A percentile compares a stretch with the other conserved stretches of the same genome.
Conservation (phyloP, 768 basidiomycete genomes). For the Krasilnikovozyma curviuscula region DNA sequence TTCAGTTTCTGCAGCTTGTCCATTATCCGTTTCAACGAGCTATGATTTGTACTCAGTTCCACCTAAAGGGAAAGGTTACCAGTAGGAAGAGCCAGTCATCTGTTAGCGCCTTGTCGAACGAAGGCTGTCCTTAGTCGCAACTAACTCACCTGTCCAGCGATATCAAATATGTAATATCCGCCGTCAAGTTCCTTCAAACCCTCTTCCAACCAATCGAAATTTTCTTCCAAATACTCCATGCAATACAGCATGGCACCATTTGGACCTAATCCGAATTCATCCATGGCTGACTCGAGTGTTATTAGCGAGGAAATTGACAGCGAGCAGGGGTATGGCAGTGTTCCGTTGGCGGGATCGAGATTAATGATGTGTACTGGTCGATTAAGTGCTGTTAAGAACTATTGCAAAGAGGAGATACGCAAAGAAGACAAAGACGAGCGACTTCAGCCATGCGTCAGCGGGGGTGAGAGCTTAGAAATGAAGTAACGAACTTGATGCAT, state of each 20-base stretch:
- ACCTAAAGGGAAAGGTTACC: conserved; percentile 31
- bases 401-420: not conserved
- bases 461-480: not conserved
- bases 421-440: not conserved
- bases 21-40: conserved; percentile 64
- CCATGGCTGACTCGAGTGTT: conserved; percentile 71
- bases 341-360: conserved; percentile 83
- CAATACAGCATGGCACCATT: conserved; percentile 94
- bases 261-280: conserved; percentile 63
- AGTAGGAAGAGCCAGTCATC: too few species aligned
- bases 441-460: not conserved
- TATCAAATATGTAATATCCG: conserved; percentile 78
- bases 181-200: conserved; percentile 43
- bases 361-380: conserved; percentile 82
- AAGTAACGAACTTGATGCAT: conserved; percentile 26
- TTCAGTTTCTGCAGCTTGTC: conserved; percentile 48
- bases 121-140: not conserved
- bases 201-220: conserved; percentile 47
- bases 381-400: conserved; percentile 63
- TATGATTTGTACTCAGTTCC: conserved; percentile 89
- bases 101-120: not conserved
- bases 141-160: conserved; percentile 51
- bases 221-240: conserved; percentile 90
- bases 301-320: conserved; percentile 70
- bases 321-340: conserved; percentile 76